phyloP scores from a whole-genome alignment of 495 filamentous ascomycete species.

The Neurospora sp. region DNA sequence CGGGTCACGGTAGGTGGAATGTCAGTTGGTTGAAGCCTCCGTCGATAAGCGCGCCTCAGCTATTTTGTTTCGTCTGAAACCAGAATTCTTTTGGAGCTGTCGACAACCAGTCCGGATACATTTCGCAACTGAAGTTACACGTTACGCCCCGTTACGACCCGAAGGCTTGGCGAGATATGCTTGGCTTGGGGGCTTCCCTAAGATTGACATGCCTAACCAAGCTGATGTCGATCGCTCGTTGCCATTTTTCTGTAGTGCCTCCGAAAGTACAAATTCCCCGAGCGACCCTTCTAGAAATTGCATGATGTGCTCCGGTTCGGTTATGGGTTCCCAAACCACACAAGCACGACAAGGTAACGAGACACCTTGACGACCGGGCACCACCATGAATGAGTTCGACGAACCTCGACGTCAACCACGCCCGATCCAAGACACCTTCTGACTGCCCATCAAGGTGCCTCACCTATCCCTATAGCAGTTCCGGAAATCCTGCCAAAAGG shows the following conservation, averaged over 20 bases:
- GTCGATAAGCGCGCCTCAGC: background rate
- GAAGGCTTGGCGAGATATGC: background rate
- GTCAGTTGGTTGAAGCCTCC: background rate
- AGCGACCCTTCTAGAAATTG: background rate
- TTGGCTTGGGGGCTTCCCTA: background rate
- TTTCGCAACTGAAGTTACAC: background rate
- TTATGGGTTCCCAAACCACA: background rate
- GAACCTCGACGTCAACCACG: background rate
- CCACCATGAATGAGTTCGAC: background rate
- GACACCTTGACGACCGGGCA: background rate
- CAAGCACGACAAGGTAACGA: background rate
- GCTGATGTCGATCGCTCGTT: background rate
- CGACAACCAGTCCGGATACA: background rate
- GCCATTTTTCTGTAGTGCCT: too few relatives aligned
- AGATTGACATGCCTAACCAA: background rate
- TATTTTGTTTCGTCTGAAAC: background rate
- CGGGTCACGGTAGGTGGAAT: background rate
- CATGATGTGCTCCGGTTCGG: background rate
- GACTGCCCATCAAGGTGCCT: background rate
- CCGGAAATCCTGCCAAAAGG: background rate
- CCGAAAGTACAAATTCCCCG: background rate
- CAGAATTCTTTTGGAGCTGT: background rate
- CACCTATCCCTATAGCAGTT: background rate
- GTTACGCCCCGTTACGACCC: background rate
- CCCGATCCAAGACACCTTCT: background rate